phyloP scores from a whole-genome alignment of 2,329 filamentous ascomycete genomes.

The Claviceps sp. region DNA sequence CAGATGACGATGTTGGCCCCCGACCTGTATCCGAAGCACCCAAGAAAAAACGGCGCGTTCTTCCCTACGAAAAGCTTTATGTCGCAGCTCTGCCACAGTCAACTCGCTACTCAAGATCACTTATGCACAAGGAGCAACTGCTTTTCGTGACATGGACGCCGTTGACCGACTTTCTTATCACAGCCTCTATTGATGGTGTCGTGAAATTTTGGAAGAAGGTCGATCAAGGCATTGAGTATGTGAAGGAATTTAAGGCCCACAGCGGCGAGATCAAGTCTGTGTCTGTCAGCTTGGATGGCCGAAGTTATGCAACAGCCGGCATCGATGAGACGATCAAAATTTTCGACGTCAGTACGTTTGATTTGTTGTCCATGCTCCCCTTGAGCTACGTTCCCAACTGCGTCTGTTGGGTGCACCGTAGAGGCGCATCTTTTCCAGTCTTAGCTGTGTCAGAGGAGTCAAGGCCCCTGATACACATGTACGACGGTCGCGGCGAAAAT shows the following conservation, averaged over 20 bases:
- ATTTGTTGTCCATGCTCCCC: conserved; percentile 71
- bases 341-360: conserved; percentile 73
- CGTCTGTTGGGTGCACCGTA: conserved; percentile 83
- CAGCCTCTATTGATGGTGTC: conserved; percentile 83
- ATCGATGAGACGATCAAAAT: conserved; percentile 68
- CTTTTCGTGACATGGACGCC: conserved; percentile 81
- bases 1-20: conserved; percentile 86
- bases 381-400: conserved; percentile 63
- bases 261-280: conserved; percentile 71
- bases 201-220: conserved; percentile 99
- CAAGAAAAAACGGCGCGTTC: conserved; percentile 81
- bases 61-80: conserved; percentile 93
- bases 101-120: conserved; percentile 75
- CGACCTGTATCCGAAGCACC: conserved; percentile 70
- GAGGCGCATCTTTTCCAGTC: conserved; percentile 75
- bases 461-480: conserved; percentile 64
- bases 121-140: conserved; percentile 97
- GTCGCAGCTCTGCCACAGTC: conserved; percentile 76
- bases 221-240: conserved; percentile 82
- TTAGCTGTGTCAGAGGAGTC: conserved; percentile 70
- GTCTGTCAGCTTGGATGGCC: conserved; percentile 76
- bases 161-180: conserved; percentile 87
- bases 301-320: conserved; percentile 86
- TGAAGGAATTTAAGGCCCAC: conserved; percentile 94
- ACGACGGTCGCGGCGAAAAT: conserved; percentile 78